phyloP scores from a whole-genome alignment of 768 basidiomycete genomes.

The Lactarius indigo region DNA sequence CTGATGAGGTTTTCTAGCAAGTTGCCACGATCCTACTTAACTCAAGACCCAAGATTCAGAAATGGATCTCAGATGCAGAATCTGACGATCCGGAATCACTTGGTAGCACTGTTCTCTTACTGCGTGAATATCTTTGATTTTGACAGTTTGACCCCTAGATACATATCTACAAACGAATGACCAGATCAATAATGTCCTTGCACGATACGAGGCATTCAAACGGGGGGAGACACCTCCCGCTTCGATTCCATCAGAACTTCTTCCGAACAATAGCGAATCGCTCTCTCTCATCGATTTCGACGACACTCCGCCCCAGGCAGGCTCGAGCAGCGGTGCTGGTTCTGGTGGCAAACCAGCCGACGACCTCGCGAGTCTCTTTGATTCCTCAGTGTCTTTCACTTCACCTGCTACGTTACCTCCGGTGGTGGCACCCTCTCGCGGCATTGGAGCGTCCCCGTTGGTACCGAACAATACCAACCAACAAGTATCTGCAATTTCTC shows the following conservation, averaged over 20 bases:
- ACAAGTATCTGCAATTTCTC: constrained; percentile 3
- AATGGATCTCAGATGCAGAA: constrained; percentile 95
- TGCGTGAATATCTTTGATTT: constrained; percentile 11
- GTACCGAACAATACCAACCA: constrained; percentile 3
- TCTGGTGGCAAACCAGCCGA: constrained; percentile 35
- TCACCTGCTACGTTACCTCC: constrained; percentile 1
- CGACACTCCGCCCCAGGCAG: constrained; percentile 38
- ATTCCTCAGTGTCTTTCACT: constrained; percentile 27
- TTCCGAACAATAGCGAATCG: constrained; percentile 34
- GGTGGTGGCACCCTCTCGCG: neutral
- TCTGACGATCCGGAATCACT: constrained; percentile 86
- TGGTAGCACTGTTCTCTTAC: constrained; percentile 41
- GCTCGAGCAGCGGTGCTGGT: constrained; percentile 26
- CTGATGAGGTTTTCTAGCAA: constrained; percentile 52
- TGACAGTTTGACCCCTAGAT: constrained; percentile 45
- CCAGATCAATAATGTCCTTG: constrained; percentile 89
- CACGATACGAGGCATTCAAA: constrained; percentile 91
- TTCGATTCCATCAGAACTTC: constrained; percentile 59
- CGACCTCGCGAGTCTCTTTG: constrained; percentile 66
- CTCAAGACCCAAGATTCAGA: constrained; percentile 93
- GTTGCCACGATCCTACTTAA: constrained; percentile 76
- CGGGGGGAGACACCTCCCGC: constrained; percentile 78
- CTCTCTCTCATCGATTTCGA: constrained; percentile 77
- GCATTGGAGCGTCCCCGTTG: constrained; percentile 8
- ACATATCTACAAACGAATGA: constrained; percentile 96